Percentiles rank a stretch among this genome's conserved stretches.
Evolutionary conservation across 352 stramenopile species (phyloP).

Genomic region (Phytophthora hibernalis): DNA sequence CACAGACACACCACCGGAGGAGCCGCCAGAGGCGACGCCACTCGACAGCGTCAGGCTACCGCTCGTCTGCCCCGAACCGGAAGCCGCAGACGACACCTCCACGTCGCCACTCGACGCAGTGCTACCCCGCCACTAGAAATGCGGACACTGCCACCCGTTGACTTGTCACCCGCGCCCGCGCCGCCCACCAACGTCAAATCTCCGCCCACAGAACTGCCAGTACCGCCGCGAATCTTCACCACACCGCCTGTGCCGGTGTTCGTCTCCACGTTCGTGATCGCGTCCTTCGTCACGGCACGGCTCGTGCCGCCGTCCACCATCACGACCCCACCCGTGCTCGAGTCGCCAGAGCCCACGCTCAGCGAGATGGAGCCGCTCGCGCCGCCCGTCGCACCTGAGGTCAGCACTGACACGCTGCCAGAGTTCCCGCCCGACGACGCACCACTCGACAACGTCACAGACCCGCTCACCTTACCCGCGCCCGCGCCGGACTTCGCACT

Average conservation of each 20-base stretch:
- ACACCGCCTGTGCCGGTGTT: no score
- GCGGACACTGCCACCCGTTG: no score
- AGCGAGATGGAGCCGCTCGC: neutral
- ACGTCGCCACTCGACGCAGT: conserved; percentile 13
- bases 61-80: conserved; percentile 3
- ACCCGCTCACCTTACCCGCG: conserved; percentile 6
- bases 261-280: no score
- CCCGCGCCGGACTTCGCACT: neutral
- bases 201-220: no score
- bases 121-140: no score
- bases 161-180: no score
- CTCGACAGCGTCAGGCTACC: conserved; percentile 3
- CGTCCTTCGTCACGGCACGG: no score
- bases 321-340: neutral
- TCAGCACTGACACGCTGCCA: conserved; percentile 7
- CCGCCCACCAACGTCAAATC: no score
- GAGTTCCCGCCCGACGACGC: neutral
- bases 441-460: conserved; percentile 6
- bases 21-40: neutral
- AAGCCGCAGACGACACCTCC: conserved; percentile 11
- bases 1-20: conserved; percentile 6
- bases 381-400: neutral
- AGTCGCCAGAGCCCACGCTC: conserved; percentile 18
- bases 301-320: neutral
- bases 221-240: no score